Evolutionary conservation across 139 green algal genomes (phyloP).

Genomic region (Yamagishiella unicocca): DNA sequence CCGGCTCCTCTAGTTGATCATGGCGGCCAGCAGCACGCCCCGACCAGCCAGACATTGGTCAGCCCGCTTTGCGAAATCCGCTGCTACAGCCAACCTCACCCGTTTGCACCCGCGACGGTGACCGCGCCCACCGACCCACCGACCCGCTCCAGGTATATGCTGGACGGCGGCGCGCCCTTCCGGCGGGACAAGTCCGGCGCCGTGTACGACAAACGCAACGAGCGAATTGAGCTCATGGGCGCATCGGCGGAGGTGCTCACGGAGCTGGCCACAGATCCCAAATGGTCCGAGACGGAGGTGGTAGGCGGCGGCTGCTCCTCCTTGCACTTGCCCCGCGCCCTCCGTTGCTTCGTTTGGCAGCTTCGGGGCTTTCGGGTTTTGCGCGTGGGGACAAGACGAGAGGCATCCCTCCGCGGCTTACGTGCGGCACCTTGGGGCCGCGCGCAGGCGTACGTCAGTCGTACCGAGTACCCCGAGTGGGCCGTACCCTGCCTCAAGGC

Average conservation of each 20-base stretch:
- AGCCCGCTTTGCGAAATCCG: not conserved
- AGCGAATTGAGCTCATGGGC: slow-evolving; percentile 68
- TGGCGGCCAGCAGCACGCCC: too few species aligned
- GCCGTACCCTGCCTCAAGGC: slow-evolving; percentile 68
- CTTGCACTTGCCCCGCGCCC: too few species aligned
- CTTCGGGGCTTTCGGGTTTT: too few species aligned
- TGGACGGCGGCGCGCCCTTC: slow-evolving; percentile 65
- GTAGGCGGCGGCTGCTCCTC: too few species aligned
- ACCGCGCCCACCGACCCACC: too few species aligned
- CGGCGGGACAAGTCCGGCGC: slow-evolving; percentile 41
- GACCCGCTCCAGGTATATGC: slow-evolving; percentile 65
- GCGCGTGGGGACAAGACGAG: too few species aligned
- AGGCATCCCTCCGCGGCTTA: too few species aligned
- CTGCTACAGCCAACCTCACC: not conserved
- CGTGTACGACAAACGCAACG: slow-evolving; percentile 53
- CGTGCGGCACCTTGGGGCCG: not conserved
- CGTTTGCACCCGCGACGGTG: not conserved
- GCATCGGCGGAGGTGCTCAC: slow-evolving; percentile 58
- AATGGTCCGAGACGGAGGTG: slow-evolving; percentile 64
- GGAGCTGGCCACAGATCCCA: slow-evolving; percentile 59
- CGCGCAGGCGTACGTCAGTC: slow-evolving; percentile 67
- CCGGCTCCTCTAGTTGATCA: not conserved
- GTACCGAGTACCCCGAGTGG: slow-evolving; percentile 73
- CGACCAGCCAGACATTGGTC: too few species aligned
- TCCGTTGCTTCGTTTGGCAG: too few species aligned